Conservation (phyloP, 805 yeast genomes). For the Sugiyamaella valdiviana region DNA sequence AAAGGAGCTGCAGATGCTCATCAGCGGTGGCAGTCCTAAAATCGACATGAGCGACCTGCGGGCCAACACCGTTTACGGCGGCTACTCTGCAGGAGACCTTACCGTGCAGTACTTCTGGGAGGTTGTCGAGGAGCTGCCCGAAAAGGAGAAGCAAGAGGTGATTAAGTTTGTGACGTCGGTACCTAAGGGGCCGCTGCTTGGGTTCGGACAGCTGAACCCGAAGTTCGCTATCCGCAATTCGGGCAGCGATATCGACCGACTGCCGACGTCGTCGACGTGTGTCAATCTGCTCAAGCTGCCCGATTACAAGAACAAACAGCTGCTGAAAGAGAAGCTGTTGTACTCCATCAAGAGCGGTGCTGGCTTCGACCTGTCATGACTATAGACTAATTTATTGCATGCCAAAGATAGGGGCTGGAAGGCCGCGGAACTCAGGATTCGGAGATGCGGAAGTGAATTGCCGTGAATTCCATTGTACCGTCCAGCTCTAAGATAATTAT, state of each 20-base stretch:
- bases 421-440: not conserved
- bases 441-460: not conserved
- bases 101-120: conserved; percentile 70
- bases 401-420: not conserved
- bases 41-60: conserved; percentile 68
- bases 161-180: conserved; percentile 89
- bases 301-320: conserved; percentile 57
- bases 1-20: conserved; percentile 72
- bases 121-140: conserved; percentile 59
- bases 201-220: conserved; percentile 71
- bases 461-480: not conserved
- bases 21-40: conserved; percentile 69
- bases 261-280: conserved; percentile 94
- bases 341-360: conserved; percentile 79
- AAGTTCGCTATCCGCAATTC: conserved; percentile 71
- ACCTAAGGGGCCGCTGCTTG: conserved; percentile 83
- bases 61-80: conserved; percentile 53
- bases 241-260: conserved; percentile 48
- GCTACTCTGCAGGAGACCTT: conserved; percentile 39
- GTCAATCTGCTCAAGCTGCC: conserved; percentile 83
- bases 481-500: too few relatives aligned
- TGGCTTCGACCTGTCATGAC: conserved; percentile 72
- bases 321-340: conserved; percentile 56
- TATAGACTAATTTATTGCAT: not conserved
- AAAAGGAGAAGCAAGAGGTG: conserved; percentile 57